Conservation (phyloP, 768 basidiomycete genomes). For the Boletus tylopilopsis region DNA sequence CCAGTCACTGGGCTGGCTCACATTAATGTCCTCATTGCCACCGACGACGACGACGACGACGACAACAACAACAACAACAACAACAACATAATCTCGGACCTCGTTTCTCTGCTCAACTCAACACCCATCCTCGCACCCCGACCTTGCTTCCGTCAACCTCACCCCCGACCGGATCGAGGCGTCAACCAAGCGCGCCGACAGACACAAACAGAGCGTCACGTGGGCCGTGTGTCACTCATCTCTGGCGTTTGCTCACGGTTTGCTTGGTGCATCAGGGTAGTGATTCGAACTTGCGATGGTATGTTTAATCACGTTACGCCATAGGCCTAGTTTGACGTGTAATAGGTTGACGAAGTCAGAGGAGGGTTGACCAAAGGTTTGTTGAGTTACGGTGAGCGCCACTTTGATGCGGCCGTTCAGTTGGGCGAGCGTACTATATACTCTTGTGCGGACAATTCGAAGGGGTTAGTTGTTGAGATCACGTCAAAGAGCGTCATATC, state of each 20-base stretch:
- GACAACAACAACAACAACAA: background rate
- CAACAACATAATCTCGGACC: conserved; percentile 33
- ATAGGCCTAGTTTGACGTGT: conserved; percentile 4
- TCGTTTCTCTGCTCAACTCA: conserved; percentile 76
- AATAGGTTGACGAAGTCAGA: conserved; percentile 76
- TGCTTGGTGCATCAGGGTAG: conserved; percentile 66
- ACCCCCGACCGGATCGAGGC: conserved; percentile 95
- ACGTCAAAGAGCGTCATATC: no score
- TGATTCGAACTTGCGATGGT: conserved; percentile 96
- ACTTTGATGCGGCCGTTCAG: conserved; percentile 66
- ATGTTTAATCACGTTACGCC: background rate
- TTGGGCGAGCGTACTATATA: conserved; percentile 81
- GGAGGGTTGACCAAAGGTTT: conserved; percentile 74
- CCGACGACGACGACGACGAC: background rate
- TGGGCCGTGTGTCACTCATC: conserved; percentile 26
- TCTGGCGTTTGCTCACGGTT: conserved; percentile 5
- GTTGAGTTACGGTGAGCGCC: conserved; percentile 74
- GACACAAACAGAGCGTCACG: conserved; percentile 76
- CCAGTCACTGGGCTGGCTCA: no score
- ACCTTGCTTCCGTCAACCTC: conserved; percentile 84
- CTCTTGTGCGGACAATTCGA: conserved; percentile 95
- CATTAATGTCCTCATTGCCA: background rate
- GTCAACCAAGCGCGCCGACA: conserved; percentile 53
- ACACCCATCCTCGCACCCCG: conserved; percentile 68
- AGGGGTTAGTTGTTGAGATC: conserved; percentile 51